Conservation (phyloP, 306 rosid species). For the Biancaea sappan region DNA sequence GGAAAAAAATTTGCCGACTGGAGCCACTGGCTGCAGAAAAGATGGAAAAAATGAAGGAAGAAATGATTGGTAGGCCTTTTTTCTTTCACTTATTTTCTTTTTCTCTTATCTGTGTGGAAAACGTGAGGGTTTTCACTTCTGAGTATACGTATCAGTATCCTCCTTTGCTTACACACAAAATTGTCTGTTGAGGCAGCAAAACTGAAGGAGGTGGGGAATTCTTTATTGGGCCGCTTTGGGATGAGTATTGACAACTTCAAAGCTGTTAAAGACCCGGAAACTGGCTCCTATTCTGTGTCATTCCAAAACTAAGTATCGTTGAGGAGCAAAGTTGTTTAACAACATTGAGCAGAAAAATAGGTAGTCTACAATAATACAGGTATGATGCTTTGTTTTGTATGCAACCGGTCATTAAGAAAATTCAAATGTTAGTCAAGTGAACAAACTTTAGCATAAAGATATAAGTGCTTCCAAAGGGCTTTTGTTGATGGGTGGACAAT, state of each 20-base stretch:
- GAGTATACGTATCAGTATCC: neutral
- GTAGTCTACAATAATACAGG: neutral
- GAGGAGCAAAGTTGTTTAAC: conserved; percentile 6
- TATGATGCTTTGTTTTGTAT: conserved; percentile 27
- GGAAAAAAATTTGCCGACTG: conserved; percentile 53
- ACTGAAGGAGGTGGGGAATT: conserved; percentile 88
- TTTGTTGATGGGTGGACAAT: conserved; percentile 8
- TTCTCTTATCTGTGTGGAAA: neutral
- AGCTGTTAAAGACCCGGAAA: conserved; percentile 82
- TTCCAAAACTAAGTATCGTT: conserved; percentile 53
- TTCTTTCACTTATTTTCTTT: neutral
- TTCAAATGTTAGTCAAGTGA: conserved; percentile 21
- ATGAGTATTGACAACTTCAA: conserved; percentile 87
- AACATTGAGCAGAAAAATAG: conserved; percentile 28
- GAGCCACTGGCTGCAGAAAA: conserved; percentile 85
- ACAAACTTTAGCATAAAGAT: neutral
- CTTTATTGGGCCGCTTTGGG: conserved; percentile 85
- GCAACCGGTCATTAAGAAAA: conserved; percentile 21
- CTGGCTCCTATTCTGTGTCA: conserved; percentile 82
- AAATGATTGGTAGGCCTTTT: conserved; percentile 71
- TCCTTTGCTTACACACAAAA: neutral
- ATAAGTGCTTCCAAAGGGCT: neutral
- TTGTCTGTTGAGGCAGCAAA: conserved; percentile 53
- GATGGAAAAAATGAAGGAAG: conserved; percentile 87
- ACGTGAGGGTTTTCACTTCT: neutral